Base-by-base conservation (phyloP, 2,329 filamentous ascomycete species). In the Tolypocladium paradoxum region DNA sequence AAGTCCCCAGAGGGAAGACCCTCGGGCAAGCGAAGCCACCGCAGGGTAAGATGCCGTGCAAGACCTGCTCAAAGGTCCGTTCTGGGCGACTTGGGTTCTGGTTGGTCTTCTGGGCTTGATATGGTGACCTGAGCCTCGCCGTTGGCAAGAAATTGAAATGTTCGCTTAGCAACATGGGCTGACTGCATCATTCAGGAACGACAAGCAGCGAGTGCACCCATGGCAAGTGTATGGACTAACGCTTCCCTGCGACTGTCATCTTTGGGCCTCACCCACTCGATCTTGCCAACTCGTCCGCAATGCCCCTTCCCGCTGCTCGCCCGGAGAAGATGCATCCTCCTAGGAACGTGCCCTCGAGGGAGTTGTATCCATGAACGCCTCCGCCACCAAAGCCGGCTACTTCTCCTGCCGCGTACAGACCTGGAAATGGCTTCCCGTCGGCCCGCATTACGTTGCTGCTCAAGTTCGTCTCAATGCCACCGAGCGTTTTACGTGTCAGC, bases 321-420 rank as follows among this genome's bases (percentile, higher is more conserved):
- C 81, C 81, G 0, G 80, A 83, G 58, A 84, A 84, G 58, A 84
- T 82, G 54, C 81, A 84, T 0, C 81, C 81, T 16, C 81, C 81
- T 4, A 84, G 59, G 60, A 84, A 84, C 0, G 81, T 83, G 0
- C 81, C 81, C 63, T 84, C 81, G 36, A 84, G 74, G 1, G 81
- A 77, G 58, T 72, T 81, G 59, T 84, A 83, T 0, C 81, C 81
- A 57, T 84, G 81, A 1, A 83, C 77, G 18, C 81, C 81, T 2
- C 81, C 81, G 2, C 81, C 81, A 0, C 81, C 81, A 54, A 84
- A 84, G 0, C 81, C 81, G 0, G 80, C 79, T 1, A 70, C 78
- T 61, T 84, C 81, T 6, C 81, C 81, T 0, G 80, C 81, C 0
- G 81, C 79, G 53, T 82, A 84, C 16, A 84, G 59, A 0, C 79